Evolutionary conservation across 208 protist species (phyloP).

Genomic region (Trypanosoma mega): DNA sequence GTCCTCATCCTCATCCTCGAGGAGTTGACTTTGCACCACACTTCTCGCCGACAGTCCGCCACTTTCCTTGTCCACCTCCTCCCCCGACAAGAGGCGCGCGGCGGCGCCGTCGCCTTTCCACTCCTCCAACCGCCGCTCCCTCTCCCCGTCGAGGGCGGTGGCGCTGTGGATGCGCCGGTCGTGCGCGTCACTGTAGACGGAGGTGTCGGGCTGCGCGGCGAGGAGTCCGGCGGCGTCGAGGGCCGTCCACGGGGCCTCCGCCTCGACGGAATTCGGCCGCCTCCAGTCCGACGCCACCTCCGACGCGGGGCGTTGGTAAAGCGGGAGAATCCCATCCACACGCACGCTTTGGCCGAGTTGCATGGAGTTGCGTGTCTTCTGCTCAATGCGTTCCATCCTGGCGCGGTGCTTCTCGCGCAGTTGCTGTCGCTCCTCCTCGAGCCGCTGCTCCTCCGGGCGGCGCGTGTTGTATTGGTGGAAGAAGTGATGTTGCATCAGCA

Average conservation of each 20-base stretch:
- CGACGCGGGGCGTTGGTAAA: conserved; percentile 21
- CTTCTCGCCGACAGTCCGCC: conserved; percentile 10
- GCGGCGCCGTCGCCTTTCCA: conserved; percentile 11
- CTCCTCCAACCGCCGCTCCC: conserved; percentile 22
- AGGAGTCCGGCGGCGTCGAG: conserved; percentile 19
- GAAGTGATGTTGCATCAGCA: conserved; percentile 69
- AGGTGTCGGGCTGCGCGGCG: conserved; percentile 61
- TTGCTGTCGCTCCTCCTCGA: conserved; percentile 37
- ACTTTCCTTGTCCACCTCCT: conserved; percentile 17
- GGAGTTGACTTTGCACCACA: conserved; percentile 27
- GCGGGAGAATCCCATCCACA: conserved; percentile 67
- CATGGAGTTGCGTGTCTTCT: conserved; percentile 67
- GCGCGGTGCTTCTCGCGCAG: conserved; percentile 34
- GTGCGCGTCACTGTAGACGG: conserved; percentile 63
- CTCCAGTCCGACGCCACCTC: conserved; percentile 23
- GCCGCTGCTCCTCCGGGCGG: conserved; percentile 30
- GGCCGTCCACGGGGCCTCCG: conserved; percentile 7
- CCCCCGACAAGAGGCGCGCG: conserved; percentile 13
- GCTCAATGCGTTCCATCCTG: conserved; percentile 48
- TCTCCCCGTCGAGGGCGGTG: conserved; percentile 40
- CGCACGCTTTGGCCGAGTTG: conserved; percentile 44
- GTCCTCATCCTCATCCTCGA: conserved; percentile 29
- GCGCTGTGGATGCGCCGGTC: conserved; percentile 68
- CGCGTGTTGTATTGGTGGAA: conserved; percentile 25
- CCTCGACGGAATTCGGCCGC: conserved; percentile 29